Base-by-base conservation (phyloP, 768 basidiomycete species). In the Stropharia rugosoannulata region DNA sequence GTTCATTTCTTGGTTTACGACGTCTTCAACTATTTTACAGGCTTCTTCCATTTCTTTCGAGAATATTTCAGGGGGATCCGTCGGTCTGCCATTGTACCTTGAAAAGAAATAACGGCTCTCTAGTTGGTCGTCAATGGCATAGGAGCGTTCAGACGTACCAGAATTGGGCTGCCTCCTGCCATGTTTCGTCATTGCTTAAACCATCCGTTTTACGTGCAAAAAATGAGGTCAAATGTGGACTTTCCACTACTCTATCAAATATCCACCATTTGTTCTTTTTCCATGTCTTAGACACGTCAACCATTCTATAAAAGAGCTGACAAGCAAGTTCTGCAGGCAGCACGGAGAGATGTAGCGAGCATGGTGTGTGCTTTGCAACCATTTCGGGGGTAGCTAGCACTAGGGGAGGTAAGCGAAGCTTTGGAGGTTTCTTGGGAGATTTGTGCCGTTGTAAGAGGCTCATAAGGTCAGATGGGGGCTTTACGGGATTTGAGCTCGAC, bases 221-320 rank as follows among this genome's bases (percentile, higher is more conserved):
- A 69, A 93, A 91, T 1, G 87, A 82, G 1, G 91, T 89, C n/a
- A 83, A 76, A 70, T 93, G 91, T 3, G 91, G 90, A 61, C 89
- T 90, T 70, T 93, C 89, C 1, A 93, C 92, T 12, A 93, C 58
- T 18, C 85, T 77, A 63, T 93, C 90, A 68, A 90, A 87, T 16
- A 93, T 76, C 86, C 86, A 93, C 92, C 91, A 93, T 62, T 85
- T 89, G 58, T 89, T 90, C 48, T 83, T 75, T 58, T 80, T 72
- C 91, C 90, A 93, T 7, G 69, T 62, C 39, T 70, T 75, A 16
- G 90, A 84, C 13, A 77, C 72, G 46, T 84, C 77, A 12, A 87
- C 57, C 88, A 93, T 86, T 0, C 76, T 77, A 59, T 92, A 85
- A 68, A 90, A 93, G 18, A 93, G 73, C 48, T 75, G 76, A 65